Evolutionary conservation across 1,284 basidiomycete species (phyloP), one percentile per base, ranked within the genome.

Genomic region (Trichosporon coremiiforme): DNA sequence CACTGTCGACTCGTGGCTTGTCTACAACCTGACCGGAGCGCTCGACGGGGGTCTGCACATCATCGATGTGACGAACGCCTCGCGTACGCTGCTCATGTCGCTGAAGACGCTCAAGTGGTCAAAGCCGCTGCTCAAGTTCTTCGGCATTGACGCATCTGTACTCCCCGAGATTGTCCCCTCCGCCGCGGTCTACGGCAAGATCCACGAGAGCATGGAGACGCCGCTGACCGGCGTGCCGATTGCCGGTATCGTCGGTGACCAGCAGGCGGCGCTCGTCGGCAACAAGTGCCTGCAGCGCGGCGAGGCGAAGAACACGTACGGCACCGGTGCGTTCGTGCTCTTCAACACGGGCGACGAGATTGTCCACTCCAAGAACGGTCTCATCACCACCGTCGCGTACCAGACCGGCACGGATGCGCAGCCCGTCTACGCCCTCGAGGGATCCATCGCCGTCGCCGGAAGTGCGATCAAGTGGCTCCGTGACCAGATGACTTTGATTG

Each of bases 11-110:
- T 94, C 92, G 38, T 99, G 96, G 95, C 69, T 71, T 10, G 68
- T 73, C 57, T 73, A 95, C 92, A 93, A 95, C 82, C 86, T 96
- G 20, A 91, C 94, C 5, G 94, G 94, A 69, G 91, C 91, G 29
- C 84, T 85, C 1, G 86, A 86, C 45, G 82, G 82, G 62, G 89
- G 89, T 62, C 85, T 93, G n/a, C 95, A 98, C 84, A 89, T 97
- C 74, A 91, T 90, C 74, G 96, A 99, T 82, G 90, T 93, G n/a
- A 94, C 94, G 68, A 99, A 99, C 81, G 96, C 96, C 1, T 98
- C 95, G 1, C 91, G 96, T 63, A 98, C 96, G 0, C 90, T 99
- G 69, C 89, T 98, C 68, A 89, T 98, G 84, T 93, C 96, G 80
- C 86, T 95, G 69, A 86, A 86, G 63, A 92, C 90, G 0, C 87